Conservation (phyloP, 2,329 filamentous ascomycete genomes). For the Leptographium procerum region DNA sequence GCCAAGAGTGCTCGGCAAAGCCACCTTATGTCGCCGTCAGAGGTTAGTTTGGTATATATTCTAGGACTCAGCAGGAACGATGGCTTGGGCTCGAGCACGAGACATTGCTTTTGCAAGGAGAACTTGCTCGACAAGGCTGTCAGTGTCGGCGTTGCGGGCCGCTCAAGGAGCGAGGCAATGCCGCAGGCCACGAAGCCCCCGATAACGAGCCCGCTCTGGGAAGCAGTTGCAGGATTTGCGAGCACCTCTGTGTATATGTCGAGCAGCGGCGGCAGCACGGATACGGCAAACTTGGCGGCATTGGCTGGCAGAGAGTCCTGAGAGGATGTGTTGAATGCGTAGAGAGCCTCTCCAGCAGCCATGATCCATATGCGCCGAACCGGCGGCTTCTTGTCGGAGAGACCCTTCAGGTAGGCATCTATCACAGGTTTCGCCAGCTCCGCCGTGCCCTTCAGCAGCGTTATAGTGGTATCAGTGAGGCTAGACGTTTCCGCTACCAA, state of each 20-base stretch:
- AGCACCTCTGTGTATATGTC: slow-evolving; percentile 68
- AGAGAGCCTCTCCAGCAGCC: slow-evolving; percentile 59
- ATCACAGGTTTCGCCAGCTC: slow-evolving; percentile 54
- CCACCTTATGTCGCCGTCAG: slow-evolving; percentile 70
- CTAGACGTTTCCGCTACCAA: slow-evolving; percentile 64
- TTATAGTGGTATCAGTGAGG: slow-evolving; percentile 53
- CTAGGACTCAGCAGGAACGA: slow-evolving; percentile 79
- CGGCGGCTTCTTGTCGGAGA: slow-evolving; percentile 71
- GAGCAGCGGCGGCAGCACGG: slow-evolving; percentile 42
- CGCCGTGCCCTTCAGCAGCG: slow-evolving; percentile 45
- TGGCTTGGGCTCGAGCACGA: slow-evolving; percentile 65
- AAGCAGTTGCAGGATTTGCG: slow-evolving; percentile 65
- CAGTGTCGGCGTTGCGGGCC: slow-evolving; percentile 39
- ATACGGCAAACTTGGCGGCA: slow-evolving; percentile 39
- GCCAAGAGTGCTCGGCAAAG: slow-evolving; percentile 58
- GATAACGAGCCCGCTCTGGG: slow-evolving; percentile 72
- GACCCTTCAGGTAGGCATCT: slow-evolving; percentile 68
- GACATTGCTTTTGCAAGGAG: slow-evolving; percentile 50
- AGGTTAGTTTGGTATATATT: slow-evolving; percentile 68
- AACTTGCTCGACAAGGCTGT: slow-evolving; percentile 46
- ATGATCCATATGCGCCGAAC: slow-evolving; percentile 73
- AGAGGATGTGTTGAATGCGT: slow-evolving; percentile 37
- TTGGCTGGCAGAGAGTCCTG: slow-evolving; percentile 34
- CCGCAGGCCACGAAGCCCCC: slow-evolving; percentile 65
- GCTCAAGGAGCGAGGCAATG: slow-evolving; percentile 43